A percentile compares a stretch with the other conserved stretches of the same genome.
phyloP scores from a whole-genome alignment of 2,329 filamentous ascomycete genomes.

The Sclerotinia trifoliorum region DNA sequence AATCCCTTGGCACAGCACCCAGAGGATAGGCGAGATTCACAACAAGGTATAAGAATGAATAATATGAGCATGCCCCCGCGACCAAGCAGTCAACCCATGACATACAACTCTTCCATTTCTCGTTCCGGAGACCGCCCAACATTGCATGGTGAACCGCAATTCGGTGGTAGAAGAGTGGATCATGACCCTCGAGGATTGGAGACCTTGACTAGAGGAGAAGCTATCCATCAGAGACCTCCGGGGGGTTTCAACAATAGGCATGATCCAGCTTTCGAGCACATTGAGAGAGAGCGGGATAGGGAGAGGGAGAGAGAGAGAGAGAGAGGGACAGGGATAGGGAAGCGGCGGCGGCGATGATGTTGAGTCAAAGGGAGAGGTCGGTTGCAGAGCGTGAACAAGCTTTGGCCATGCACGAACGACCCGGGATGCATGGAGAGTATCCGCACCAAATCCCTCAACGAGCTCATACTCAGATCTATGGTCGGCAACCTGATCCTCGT shows the following conservation, averaged over 20 bases:
- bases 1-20: slow-evolving; percentile 36
- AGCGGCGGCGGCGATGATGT: not conserved
- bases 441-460: slow-evolving; percentile 34
- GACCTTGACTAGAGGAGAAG: slow-evolving; percentile 44
- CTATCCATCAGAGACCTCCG: slow-evolving; percentile 30
- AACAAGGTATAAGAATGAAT: slow-evolving; percentile 30
- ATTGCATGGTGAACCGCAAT: slow-evolving; percentile 27
- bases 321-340: slow-evolving; percentile 39
- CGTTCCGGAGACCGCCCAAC: slow-evolving; percentile 46
- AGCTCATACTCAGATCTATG: slow-evolving; percentile 31
- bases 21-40: slow-evolving; percentile 48
- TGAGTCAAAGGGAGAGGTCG: slow-evolving; percentile 6
- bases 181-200: slow-evolving; percentile 29
- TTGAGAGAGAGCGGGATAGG: slow-evolving; percentile 46
- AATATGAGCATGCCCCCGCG: slow-evolving; percentile 38
- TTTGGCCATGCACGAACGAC: slow-evolving; percentile 37
- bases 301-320: slow-evolving; percentile 28
- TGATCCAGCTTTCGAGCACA: slow-evolving; percentile 51
- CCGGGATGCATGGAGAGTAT: slow-evolving; percentile 30
- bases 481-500: slow-evolving; percentile 33
- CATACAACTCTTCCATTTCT: slow-evolving; percentile 42
- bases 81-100: slow-evolving; percentile 39
- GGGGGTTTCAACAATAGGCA: slow-evolving; percentile 35
- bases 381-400: slow-evolving; percentile 41
- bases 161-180: slow-evolving; percentile 30